A percentile compares a stretch with the other conserved stretches of the same genome.
phyloP scores from a whole-genome alignment of 805 yeast species.

The Kluyveromyces nonfermentans region DNA sequence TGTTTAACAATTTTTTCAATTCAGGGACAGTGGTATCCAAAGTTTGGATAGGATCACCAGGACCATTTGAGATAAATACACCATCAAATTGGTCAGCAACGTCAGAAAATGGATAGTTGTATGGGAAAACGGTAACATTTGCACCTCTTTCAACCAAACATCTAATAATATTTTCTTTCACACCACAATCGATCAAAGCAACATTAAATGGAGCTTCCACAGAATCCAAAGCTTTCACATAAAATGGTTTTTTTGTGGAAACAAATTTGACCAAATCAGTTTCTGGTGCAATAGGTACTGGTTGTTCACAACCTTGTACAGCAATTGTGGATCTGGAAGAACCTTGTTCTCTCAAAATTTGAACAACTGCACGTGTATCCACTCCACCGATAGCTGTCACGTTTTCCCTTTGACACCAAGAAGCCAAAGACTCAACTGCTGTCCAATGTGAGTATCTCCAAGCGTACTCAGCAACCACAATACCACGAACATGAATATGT shows the following conservation, averaged over 20 bases:
- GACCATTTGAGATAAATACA: constrained; percentile 88
- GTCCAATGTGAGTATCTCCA: constrained; percentile 98
- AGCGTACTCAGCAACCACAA: constrained; percentile 93
- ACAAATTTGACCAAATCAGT: constrained; percentile 94
- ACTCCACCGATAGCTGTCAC: constrained; percentile 96
- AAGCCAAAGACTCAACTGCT: constrained; percentile 89
- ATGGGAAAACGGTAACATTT: constrained; percentile 92
- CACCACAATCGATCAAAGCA: constrained; percentile 96
- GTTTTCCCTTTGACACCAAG: constrained; percentile 95
- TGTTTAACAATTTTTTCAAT: constrained; percentile 60
- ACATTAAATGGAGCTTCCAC: constrained; percentile 58
- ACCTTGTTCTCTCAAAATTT: constrained; percentile 91
- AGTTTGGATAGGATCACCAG: constrained; percentile 96
- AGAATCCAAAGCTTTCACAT: constrained; percentile 48
- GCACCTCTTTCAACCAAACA: constrained; percentile 94
- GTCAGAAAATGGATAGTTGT: constrained; percentile 85
- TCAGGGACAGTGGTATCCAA: constrained; percentile 58
- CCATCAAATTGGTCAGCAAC: constrained; percentile 92
- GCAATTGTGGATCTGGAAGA: constrained; percentile 86
- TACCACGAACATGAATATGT: constrained; percentile 86
- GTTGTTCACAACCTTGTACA: constrained; percentile 50
- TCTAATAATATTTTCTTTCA: constrained; percentile 92
- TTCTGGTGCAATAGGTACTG: constrained; percentile 56
- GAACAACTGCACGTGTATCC: constrained; percentile 91
- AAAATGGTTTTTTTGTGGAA: constrained; percentile 92